Conservation (phyloP, 768 basidiomycete species). For the Rhodotorula toruloides region DNA sequence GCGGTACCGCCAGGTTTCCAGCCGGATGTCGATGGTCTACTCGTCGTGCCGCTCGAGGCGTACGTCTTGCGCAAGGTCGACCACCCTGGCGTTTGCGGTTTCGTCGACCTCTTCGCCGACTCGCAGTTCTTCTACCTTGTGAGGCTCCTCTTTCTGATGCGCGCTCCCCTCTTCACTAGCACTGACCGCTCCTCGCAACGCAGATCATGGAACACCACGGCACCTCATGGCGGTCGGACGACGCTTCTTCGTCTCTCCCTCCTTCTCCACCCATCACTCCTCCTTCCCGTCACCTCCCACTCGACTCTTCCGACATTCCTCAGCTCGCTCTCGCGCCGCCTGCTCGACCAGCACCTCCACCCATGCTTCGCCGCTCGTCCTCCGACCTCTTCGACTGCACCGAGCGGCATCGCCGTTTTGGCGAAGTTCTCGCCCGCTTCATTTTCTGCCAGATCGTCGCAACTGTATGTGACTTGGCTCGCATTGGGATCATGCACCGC, state of each 20-base stretch:
- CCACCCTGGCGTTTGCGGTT: slow-evolving; percentile 75
- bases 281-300: background rate
- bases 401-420: slow-evolving; percentile 74
- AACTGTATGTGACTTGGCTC: slow-evolving; percentile 66
- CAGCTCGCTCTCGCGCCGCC: background rate
- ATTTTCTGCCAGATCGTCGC: slow-evolving; percentile 83
- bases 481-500: slow-evolving; percentile 46
- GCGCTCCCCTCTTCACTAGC: too few relatives aligned
- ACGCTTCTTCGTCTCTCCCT: background rate
- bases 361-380: slow-evolving; percentile 12
- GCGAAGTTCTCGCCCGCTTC: slow-evolving; percentile 68
- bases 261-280: slow-evolving; percentile 23
- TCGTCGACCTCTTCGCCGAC: slow-evolving; percentile 77
- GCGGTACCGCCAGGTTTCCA: background rate
- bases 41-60: slow-evolving; percentile 69
- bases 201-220: slow-evolving; percentile 67
- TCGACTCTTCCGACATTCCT: background rate
- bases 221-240: slow-evolving; percentile 55
- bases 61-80: slow-evolving; percentile 65
- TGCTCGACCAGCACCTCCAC: background rate
- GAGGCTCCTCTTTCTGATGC: background rate
- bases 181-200: background rate
- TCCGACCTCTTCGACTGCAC: slow-evolving; percentile 87
- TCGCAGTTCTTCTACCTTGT: slow-evolving; percentile 73
- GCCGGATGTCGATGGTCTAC: slow-evolving; percentile 7